phyloP scores from a whole-genome alignment of 306 rosid genomes.

The Sphenostylis stenocarpa region DNA sequence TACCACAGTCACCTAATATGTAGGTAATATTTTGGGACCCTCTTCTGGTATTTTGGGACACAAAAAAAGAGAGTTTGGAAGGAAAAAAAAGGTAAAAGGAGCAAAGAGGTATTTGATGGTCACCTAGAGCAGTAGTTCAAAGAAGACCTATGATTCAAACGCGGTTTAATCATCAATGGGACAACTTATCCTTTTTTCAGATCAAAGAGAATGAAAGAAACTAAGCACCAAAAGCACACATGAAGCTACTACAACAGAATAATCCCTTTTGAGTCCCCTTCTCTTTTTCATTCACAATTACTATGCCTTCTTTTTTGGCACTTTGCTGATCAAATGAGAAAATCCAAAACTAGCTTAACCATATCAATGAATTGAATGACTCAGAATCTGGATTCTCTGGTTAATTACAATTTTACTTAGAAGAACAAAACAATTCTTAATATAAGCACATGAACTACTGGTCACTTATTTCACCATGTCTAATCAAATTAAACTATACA shows the following conservation, averaged over 20 bases:
- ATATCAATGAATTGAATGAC: background rate
- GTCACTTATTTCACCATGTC: background rate
- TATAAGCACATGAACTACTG: background rate
- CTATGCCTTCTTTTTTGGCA: background rate
- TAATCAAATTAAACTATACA: background rate
- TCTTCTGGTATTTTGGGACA: constrained; percentile 11
- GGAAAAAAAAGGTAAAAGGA: constrained; percentile 10
- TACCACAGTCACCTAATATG: constrained; percentile 18
- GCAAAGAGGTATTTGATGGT: constrained; percentile 24
- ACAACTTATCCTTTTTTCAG: constrained; percentile 38
- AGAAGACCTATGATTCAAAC: background rate
- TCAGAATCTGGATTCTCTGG: background rate
- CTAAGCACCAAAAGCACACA: constrained; percentile 24
- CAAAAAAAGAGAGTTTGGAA: background rate
- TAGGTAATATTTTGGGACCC: constrained; percentile 29
- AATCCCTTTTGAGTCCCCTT: constrained; percentile 33
- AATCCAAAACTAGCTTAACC: background rate
- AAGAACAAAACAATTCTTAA: background rate
- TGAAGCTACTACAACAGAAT: constrained; percentile 36
- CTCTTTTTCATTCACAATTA: constrained; percentile 32
- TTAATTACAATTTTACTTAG: background rate
- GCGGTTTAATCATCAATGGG: constrained; percentile 37
- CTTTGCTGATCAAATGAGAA: constrained; percentile 6
- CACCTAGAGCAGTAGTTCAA: constrained; percentile 24
- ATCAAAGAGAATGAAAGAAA: constrained; percentile 33